These are phyloP conservation scores for Collybia nuda DNA, from an alignment of 768 basidiomycete genomes.

Conservation along the genomic window DNA sequence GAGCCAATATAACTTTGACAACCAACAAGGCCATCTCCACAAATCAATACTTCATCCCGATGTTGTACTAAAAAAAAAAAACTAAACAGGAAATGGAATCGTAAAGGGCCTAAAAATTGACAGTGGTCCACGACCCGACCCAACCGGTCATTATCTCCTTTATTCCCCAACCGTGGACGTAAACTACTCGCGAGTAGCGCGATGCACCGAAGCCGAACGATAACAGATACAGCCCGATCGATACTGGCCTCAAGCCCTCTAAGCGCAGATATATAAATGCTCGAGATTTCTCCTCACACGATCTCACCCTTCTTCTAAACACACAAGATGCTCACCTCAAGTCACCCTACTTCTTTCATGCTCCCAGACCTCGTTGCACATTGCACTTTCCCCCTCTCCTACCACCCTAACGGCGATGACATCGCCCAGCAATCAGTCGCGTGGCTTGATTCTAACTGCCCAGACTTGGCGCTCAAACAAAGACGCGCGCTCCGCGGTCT, in stretches of 20 bases:
- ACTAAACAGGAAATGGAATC: not conserved
- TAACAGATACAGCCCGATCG: not conserved
- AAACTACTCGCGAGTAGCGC: not conserved
- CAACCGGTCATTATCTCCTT: slow-evolving; percentile 9
- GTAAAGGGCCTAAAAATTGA: not conserved
- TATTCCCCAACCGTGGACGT: not conserved
- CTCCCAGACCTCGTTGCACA: slow-evolving; percentile 57
- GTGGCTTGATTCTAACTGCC: slow-evolving; percentile 51
- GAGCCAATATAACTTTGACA: not conserved
- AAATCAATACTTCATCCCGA: not conserved
- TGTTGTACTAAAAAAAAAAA: not conserved
- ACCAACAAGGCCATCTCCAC: not conserved
- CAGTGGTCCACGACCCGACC: slow-evolving; percentile 2
- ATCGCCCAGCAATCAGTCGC: slow-evolving; percentile 45
- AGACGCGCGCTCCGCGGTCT: slow-evolving; percentile 52
- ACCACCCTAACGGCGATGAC: slow-evolving; percentile 44
- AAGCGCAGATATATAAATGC: not conserved
- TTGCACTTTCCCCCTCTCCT: slow-evolving; percentile 44
- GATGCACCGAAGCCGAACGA: not conserved
- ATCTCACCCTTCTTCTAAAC: not conserved
- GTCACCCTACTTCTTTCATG: slow-evolving; percentile 30
- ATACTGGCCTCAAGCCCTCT: slow-evolving; percentile 2
- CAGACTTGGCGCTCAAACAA: slow-evolving; percentile 42
- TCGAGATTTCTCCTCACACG: not conserved
- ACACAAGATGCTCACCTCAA: not conserved